Base-by-base conservation (phyloP, 208 protist species). In the Acanthamoeba castellanii region DNA sequence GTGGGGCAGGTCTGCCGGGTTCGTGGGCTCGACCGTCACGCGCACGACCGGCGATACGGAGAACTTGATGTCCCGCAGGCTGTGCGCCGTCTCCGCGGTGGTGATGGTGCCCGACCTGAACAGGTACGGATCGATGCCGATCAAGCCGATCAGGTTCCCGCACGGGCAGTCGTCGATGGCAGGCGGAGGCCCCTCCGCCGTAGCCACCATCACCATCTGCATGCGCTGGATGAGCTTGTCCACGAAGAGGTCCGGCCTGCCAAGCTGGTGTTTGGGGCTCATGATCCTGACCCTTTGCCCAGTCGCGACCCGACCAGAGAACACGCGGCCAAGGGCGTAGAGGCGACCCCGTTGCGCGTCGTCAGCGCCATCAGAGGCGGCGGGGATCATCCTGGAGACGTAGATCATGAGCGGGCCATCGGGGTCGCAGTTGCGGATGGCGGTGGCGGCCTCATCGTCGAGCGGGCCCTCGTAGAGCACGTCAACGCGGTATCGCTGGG, bases 331-430 rank as follows among this genome's bases (percentile, higher is more conserved):
- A 96, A 99, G 99, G 89, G 99, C 99, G 96, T 98, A 99, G 99
- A 99, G 99, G 34, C 64, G 3, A 97, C 99, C 98, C 94, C n/a
- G n/a, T n/a, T n/a, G n/a, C n/a, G n/a, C n/a, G n/a, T n/a, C n/a
- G n/a, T n/a, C n/a, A n/a, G n/a, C n/a, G n/a, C n/a, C n/a, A n/a
- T 99, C 98, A 97, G 99, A 99, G 70, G 97, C 96, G 30, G 99
- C 99, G 68, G 99, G 99, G 87, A 99, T 98, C 99, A 99, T 99
- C 99, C 99, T 99, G 96, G 99, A 99, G 94, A 99, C 98, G 98
- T 99, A 99, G 96, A 99, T 96, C 97, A 99, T 99, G 32, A 99
- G 97, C 45, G 99, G 99, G 68, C 98, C 99, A 0, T 98, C 98
- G 55, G 98, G 98, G 78, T 92, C 72, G 81, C 93, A 96, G 59